Conservation (phyloP, 2,329 filamentous ascomycete genomes). For the Pestalotiopsis sp. region DNA sequence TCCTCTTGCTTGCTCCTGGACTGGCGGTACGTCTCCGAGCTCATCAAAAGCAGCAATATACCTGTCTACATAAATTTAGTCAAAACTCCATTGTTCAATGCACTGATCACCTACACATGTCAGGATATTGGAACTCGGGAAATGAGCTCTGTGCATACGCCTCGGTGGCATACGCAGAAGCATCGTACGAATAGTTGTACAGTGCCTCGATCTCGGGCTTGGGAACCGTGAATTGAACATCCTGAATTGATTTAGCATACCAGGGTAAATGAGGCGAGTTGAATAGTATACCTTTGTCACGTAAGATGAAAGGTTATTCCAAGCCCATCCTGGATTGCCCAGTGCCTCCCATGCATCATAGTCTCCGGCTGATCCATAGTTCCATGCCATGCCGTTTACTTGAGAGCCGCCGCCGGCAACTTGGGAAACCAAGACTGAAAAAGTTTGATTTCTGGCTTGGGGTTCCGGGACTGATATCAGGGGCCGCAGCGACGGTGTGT, state of each 20-base stretch:
- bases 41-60: conserved; percentile 7
- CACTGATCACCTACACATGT: not conserved
- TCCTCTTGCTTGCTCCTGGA: conserved; percentile 2
- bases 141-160: not conserved
- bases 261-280: not conserved
- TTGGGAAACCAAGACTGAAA: not conserved
- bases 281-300: conserved; percentile 23
- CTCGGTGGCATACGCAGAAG: conserved; percentile 3
- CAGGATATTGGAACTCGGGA: conserved; percentile 7
- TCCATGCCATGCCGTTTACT: conserved; percentile 28
- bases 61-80: not conserved
- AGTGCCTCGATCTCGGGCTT: not conserved
- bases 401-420: conserved; percentile 12
- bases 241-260: not conserved
- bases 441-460: conserved; percentile 1
- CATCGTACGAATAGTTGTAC: conserved; percentile 5
- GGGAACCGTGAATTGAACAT: not conserved
- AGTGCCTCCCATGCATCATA: conserved; percentile 36
- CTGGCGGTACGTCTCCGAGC: not conserved
- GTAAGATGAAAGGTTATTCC: conserved; percentile 30
- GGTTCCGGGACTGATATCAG: conserved; percentile 5
- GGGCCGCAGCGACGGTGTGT: not conserved
- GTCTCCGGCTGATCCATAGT: conserved; percentile 25
- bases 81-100: not conserved
- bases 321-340: conserved; percentile 37